Evolutionary conservation across 1,139 yeast species (phyloP), one percentile per base, ranked within the genome.

Genomic region (Candida tropicalis): DNA sequence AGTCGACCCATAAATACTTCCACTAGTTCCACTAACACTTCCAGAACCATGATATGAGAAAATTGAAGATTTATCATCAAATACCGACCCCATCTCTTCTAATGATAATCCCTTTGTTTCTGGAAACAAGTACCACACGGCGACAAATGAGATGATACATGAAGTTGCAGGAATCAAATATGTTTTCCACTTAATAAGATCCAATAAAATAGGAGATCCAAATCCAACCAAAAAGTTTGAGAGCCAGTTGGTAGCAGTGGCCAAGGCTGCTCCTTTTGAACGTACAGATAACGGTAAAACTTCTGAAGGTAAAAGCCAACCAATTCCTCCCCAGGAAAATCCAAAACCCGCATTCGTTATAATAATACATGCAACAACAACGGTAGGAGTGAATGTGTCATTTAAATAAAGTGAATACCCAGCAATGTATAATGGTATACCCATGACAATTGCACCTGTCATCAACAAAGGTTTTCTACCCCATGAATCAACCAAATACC

Each of bases 171-270:
- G 97, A 44, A 90, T 78, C 52, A 90, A 68, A 62, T 90, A 90
- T 35, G 95, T 76, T 48, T 82, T 75, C 96, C 96, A 90, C 34
- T 78, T 75, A 54, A 90, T 87, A 8, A 65, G 45, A 54, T 87
- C 96, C 55, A 90, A 85, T 46, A 90, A 73, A 27, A 90, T 78
- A 1, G 97, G 97, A 0, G 96, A 87, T 79, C 85, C 76, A 63
- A 88, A 93, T 9, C 97, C 97, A 17, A 90, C 97, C 38, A 90
- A 67, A 69, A 89, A 90, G 65, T 90, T 90, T 68, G 88, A 90
- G n/a, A 88, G 78, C 97, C 97, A 91, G 62, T 90, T 90, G 8
- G 96, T 82, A 1, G 96, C 96, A 0, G 97, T 90, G 0, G 96
- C 84, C 51, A 89, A 68, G 1, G 96, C 89, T 0, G 97, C 96